These are phyloP conservation scores for Rhododendron williamsianum DNA, from an alignment of 148 eudicot genomes.

Conservation along the genomic window DNA sequence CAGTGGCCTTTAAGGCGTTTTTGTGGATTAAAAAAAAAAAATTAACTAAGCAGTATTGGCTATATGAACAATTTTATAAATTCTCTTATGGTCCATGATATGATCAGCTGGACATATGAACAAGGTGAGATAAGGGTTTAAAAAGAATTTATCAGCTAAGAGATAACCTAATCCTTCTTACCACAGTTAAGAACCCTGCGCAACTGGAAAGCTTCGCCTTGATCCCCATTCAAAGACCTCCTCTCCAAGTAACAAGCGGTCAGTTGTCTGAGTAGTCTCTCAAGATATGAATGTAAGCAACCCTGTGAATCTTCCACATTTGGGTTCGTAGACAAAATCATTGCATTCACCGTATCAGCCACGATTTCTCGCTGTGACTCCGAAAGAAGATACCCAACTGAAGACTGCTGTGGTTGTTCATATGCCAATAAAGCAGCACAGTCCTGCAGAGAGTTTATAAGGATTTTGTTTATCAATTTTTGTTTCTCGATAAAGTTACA, in stretches of 20 bases:
- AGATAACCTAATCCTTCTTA: conserved; percentile 22
- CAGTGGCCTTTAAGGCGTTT: not conserved
- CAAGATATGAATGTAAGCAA: conserved; percentile 75
- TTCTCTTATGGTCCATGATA: not conserved
- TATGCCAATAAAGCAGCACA: conserved; percentile 86
- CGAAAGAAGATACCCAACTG: conserved; percentile 75
- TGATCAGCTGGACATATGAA: not conserved
- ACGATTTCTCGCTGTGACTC: conserved; percentile 79
- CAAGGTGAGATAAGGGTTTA: not conserved
- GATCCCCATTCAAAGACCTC: conserved; percentile 70
- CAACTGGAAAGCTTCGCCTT: conserved; percentile 83
- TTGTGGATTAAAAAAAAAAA: no score
- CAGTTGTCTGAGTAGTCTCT: conserved; percentile 72
- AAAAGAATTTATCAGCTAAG: conserved; percentile 11
- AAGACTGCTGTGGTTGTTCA: conserved; percentile 62
- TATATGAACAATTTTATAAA: not conserved
- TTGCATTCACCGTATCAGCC: conserved; percentile 83
- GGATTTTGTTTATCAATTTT: not conserved
- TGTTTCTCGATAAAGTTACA: not conserved
- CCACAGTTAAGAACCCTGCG: conserved; percentile 39
- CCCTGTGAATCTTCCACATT: conserved; percentile 35
- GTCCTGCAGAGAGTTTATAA: conserved; percentile 37
- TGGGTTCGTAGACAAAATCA: conserved; percentile 65
- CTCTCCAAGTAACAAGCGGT: conserved; percentile 74
- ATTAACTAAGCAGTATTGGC: not conserved